Evolutionary conservation across 202 grass and related monocot species (phyloP).

Genomic region (Schoenoplectus tabernaemontani): DNA sequence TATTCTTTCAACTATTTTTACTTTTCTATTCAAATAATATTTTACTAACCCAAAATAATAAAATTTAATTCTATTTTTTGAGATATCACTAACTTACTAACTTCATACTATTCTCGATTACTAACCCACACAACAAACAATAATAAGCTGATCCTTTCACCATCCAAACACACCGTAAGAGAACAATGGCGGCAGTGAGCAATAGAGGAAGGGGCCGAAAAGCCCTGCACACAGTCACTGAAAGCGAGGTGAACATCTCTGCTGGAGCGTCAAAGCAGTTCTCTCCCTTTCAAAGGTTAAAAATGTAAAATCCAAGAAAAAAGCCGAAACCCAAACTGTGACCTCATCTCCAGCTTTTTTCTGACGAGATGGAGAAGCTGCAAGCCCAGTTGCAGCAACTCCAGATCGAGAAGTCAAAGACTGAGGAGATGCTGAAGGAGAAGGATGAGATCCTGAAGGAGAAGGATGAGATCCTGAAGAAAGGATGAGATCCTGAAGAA

Average conservation of each 20-base stretch:
- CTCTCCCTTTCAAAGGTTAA: constrained; percentile 36
- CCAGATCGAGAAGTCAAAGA: constrained; percentile 76
- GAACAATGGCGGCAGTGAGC: constrained; percentile 7
- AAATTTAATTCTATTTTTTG: no score
- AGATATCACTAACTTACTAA: no score
- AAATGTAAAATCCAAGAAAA: constrained; percentile 20
- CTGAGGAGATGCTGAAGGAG: constrained; percentile 66
- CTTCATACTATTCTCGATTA: no score
- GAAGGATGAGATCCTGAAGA: no score
- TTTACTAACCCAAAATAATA: no score
- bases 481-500: constrained; percentile 81
- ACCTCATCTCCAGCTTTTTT: background rate
- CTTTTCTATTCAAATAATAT: no score
- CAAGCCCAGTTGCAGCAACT: constrained; percentile 66
- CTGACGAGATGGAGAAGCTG: constrained; percentile 49
- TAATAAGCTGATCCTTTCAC: no score
- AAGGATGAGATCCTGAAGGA: no score
- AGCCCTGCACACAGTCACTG: constrained; percentile 41
- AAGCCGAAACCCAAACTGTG: background rate
- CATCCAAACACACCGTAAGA: no score
- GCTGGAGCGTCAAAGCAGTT: constrained; percentile 22
- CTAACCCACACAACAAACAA: no score
- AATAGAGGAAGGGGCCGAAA: constrained; percentile 54
- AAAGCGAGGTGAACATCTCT: constrained; percentile 75
- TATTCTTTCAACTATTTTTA: no score